Conservation (phyloP, 2,329 filamentous ascomycete species). For the Penicillium sp. region DNA sequence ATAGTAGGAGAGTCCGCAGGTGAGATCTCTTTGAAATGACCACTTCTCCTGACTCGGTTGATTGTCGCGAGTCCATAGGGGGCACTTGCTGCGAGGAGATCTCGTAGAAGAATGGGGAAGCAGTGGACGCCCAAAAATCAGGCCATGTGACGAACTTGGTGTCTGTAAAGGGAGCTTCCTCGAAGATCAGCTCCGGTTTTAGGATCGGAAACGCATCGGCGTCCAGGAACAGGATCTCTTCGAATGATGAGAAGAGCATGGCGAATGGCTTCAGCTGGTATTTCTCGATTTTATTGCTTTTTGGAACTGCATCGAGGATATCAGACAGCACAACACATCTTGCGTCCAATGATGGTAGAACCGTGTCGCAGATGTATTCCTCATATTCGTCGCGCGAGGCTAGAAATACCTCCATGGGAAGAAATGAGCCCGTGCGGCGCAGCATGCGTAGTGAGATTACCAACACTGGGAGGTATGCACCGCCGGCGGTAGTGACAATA, state of each 20-base stretch:
- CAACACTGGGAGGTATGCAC: conserved; percentile 19
- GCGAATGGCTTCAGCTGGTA: conserved; percentile 50
- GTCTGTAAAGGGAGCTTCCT: conserved; percentile 39
- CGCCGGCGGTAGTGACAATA: conserved; percentile 38
- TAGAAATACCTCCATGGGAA: conserved; percentile 21
- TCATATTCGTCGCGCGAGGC: conserved; percentile 38
- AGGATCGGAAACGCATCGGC: conserved; percentile 46
- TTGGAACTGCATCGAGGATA: conserved; percentile 34
- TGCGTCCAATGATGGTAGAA: conserved; percentile 43
- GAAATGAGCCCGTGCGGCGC: conserved; percentile 16
- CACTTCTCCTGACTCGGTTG: conserved; percentile 50
- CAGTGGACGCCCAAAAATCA: conserved; percentile 42
- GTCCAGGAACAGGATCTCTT: conserved; percentile 49
- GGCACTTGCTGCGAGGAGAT: conserved; percentile 37
- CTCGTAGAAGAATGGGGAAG: conserved; percentile 45
- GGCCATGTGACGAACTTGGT: conserved; percentile 33
- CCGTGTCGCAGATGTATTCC: conserved; percentile 39
- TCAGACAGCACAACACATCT: conserved; percentile 44
- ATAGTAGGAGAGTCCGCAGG: conserved; percentile 47
- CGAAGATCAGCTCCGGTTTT: conserved; percentile 43
- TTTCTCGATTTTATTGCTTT: conserved; percentile 30
- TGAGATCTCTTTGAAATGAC: conserved; percentile 50
- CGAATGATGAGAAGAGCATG: conserved; percentile 49
- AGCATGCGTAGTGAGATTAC: conserved; percentile 23
- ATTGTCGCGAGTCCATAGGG: conserved; percentile 31